Percentiles rank a stretch among this genome's conserved stretches.
Conservation (phyloP, 148 eudicot genomes). For the Vaccinium myrtillus region DNA sequence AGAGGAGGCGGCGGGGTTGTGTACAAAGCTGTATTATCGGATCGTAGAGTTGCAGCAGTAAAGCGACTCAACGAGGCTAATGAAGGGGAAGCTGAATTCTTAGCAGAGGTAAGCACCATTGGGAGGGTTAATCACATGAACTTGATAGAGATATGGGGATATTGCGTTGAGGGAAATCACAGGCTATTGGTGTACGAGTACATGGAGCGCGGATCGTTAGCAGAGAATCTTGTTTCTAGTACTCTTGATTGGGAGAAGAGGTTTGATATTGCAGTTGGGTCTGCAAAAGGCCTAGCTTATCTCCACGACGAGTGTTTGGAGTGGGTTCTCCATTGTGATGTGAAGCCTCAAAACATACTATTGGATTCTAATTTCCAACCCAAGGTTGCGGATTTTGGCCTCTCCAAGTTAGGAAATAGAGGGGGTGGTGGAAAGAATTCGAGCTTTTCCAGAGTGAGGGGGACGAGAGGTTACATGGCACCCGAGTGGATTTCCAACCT, state of each 20-base stretch:
- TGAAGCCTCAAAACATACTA: slow-evolving; percentile 24
- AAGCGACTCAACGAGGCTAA: slow-evolving; percentile 23
- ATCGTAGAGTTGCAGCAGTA: slow-evolving; percentile 22
- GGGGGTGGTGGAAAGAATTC: neutral
- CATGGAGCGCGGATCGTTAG: slow-evolving; percentile 18
- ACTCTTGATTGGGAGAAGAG: slow-evolving; percentile 7
- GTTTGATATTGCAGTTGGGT: slow-evolving; percentile 13
- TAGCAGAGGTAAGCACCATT: slow-evolving; percentile 22
- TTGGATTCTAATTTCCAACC: slow-evolving; percentile 20
- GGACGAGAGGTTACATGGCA: slow-evolving; percentile 11
- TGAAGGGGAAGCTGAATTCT: slow-evolving; percentile 25
- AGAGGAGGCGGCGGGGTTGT: slow-evolving; percentile 29
- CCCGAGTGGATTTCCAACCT: slow-evolving; percentile 12
- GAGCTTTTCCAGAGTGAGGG: slow-evolving; percentile 11
- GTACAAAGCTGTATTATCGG: slow-evolving; percentile 12
- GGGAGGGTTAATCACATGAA: slow-evolving; percentile 31
- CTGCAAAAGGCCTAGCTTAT: slow-evolving; percentile 20
- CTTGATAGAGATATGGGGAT: slow-evolving; percentile 22
- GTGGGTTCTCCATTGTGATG: slow-evolving; percentile 25
- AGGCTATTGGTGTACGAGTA: slow-evolving; percentile 18
- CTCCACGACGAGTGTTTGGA: slow-evolving; percentile 25
- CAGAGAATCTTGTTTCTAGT: neutral
- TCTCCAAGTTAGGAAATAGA: slow-evolving; percentile 15
- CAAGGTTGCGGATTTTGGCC: slow-evolving; percentile 24
- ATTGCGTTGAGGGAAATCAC: slow-evolving; percentile 9